Base-by-base conservation (phyloP, 1,139 yeast genomes). In the Meyerozyma athensensis region DNA sequence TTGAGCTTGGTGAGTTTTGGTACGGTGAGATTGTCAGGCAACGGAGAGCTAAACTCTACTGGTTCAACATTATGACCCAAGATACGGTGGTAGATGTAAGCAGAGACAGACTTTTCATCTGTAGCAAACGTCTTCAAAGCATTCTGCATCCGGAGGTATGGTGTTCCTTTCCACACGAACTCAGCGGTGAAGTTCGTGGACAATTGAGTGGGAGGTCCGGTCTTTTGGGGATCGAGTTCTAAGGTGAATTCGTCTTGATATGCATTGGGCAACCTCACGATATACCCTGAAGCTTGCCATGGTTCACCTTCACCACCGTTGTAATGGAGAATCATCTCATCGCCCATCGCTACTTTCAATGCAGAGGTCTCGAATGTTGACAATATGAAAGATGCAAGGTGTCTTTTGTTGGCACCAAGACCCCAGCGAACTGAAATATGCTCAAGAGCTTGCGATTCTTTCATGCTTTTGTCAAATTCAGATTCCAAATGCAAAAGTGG, bases 131-230 rank as follows among this genome's bases (percentile, higher is more conserved):
- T 59, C 40, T 70, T 76, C 61, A 90, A 63, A 0, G 96, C 94
- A 19, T 66, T 63, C 60, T 86, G 96, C 92, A 87, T 86, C 53
- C 97, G 75, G 30, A 77, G 81, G 54, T 82, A 89, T 1, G 95
- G 71, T 1, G 83, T 79, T 14, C 92, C 94, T 47, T 85, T 85
- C 97, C 97, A 90, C 38, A 86, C 86, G 55, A 86, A 85, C 52
- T 86, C 94, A 1, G 92, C 90, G 1, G 92, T 79, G 57, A 86
- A 90, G 23, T 83, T 86, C 3, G 79, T 71, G 2, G 76, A 73
- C 34, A 76, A 55, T 43, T 80, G 71, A 3, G 80, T 75, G n/a
- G 94, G 94, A 1, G 58, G 56, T 4, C 54, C 43, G 1, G 24
- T 38, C 33, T 52, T 51, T 13, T 61, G 53, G 2, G 74, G 64